Evolutionary conservation across 2,329 filamentous ascomycete species (phyloP).

Genomic region (Bipolaris victoriae): DNA sequence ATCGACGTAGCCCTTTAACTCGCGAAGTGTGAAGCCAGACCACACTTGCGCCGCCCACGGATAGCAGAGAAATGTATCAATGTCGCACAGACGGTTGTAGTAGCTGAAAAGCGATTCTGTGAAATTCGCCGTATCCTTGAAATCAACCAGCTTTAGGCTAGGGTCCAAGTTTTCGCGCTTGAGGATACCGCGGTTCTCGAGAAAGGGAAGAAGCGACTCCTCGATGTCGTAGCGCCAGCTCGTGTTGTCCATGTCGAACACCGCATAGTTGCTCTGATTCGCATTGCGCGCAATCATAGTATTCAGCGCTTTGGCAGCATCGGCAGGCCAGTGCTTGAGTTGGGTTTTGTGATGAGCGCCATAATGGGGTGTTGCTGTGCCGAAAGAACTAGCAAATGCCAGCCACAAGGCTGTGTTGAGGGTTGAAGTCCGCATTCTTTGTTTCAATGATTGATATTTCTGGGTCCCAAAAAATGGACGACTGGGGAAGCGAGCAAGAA

Average conservation of each 20-base stretch:
- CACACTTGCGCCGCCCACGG: slow-evolving; percentile 41
- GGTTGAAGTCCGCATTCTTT: slow-evolving; percentile 10
- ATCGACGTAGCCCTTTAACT: slow-evolving; percentile 38
- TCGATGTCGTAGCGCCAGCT: slow-evolving; percentile 40
- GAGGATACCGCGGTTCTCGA: slow-evolving; percentile 42
- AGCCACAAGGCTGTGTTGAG: slow-evolving; percentile 32
- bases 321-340: slow-evolving; percentile 35
- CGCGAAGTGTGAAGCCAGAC: slow-evolving; percentile 35
- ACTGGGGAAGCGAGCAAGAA: background rate
- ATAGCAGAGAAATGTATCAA: slow-evolving; percentile 40
- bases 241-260: slow-evolving; percentile 45
- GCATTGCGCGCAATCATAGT: slow-evolving; percentile 39
- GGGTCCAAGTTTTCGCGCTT: slow-evolving; percentile 39
- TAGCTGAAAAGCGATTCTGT: slow-evolving; percentile 42
- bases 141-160: slow-evolving; percentile 38
- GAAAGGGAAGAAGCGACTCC: slow-evolving; percentile 38
- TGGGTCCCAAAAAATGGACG: background rate
- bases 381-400: slow-evolving; percentile 11
- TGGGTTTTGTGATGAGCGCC: slow-evolving; percentile 24
- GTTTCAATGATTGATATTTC: slow-evolving; percentile 2
- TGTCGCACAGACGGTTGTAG: slow-evolving; percentile 39
- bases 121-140: slow-evolving; percentile 42
- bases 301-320: slow-evolving; percentile 34
- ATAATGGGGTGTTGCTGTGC: slow-evolving; percentile 23
- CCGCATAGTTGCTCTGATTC: slow-evolving; percentile 40